These are phyloP conservation scores for Endothia cerciana DNA, from an alignment of 2,329 filamentous ascomycete genomes.

Conservation along the genomic window DNA sequence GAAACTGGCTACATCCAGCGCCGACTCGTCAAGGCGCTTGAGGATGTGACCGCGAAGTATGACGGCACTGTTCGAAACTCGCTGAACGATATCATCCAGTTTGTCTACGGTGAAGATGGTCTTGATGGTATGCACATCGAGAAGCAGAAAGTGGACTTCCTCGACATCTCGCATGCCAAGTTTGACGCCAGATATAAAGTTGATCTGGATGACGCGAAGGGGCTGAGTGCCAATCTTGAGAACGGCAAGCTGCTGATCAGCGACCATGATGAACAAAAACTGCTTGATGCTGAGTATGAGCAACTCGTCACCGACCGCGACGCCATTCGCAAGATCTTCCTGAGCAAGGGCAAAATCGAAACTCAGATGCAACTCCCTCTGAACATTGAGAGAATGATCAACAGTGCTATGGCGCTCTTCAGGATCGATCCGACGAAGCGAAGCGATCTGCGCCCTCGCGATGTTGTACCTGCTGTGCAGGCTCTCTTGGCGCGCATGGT, in stretches of 20 bases:
- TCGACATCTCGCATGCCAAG: slow-evolving; percentile 75
- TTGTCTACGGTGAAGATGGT: slow-evolving; percentile 96
- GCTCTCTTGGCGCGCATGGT: slow-evolving; percentile 76
- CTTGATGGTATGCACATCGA: slow-evolving; percentile 93
- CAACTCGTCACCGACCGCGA: slow-evolving; percentile 74
- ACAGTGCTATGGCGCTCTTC: slow-evolving; percentile 88
- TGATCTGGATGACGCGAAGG: slow-evolving; percentile 75
- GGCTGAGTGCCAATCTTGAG: slow-evolving; percentile 70
- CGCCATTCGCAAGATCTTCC: slow-evolving; percentile 71
- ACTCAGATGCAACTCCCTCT: slow-evolving; percentile 89
- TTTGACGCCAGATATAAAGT: slow-evolving; percentile 84
- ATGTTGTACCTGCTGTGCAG: slow-evolving; percentile 81
- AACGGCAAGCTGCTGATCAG: slow-evolving; percentile 85
- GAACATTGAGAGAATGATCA: slow-evolving; percentile 88
- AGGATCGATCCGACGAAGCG: slow-evolving; percentile 83
- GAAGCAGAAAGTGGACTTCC: slow-evolving; percentile 85
- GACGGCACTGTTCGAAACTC: slow-evolving; percentile 98
- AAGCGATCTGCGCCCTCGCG: slow-evolving; percentile 86
- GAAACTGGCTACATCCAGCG: slow-evolving; percentile 99
- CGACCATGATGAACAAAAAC: slow-evolving; percentile 82
- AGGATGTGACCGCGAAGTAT: slow-evolving; percentile 97
- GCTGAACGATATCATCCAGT: slow-evolving; percentile 93
- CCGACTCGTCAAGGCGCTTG: slow-evolving; percentile 95
- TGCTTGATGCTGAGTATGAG: slow-evolving; percentile 89
- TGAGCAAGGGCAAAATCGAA: slow-evolving; percentile 69